phyloP scores from a whole-genome alignment of 495 filamentous ascomycete species.

The Chaetomium fimeti region DNA sequence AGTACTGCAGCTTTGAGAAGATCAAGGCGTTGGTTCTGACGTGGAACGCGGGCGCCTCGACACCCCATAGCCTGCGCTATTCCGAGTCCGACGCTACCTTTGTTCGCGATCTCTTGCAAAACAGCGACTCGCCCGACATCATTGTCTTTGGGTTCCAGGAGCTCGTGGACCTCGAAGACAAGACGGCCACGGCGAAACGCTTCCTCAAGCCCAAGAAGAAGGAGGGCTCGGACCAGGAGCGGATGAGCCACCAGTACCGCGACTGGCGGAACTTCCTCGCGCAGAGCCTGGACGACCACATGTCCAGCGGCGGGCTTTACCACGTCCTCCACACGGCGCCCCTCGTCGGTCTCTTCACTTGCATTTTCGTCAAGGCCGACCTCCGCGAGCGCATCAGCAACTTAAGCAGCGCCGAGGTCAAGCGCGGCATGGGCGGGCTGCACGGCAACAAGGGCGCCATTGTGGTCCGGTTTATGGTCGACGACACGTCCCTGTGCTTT shows the following conservation, averaged over 20 bases:
- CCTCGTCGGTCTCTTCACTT: conserved; percentile 91
- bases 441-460: conserved; percentile 98
- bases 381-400: conserved; percentile 72
- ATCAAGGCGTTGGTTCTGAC: conserved; percentile 77
- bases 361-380: conserved; percentile 84
- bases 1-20: conserved; percentile 82
- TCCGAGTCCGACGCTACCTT: conserved; percentile 66
- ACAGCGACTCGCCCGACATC: conserved; percentile 76
- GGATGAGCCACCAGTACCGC: conserved; percentile 96
- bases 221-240: conserved; percentile 82
- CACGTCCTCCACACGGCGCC: conserved; percentile 82
- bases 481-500: conserved; percentile 92
- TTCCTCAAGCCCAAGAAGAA: conserved; percentile 83
- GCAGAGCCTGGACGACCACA: conserved; percentile 73
- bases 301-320: conserved; percentile 74
- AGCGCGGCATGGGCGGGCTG: conserved; percentile 88
- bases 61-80: conserved; percentile 74
- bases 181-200: conserved; percentile 90
- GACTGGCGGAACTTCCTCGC: conserved; percentile 90
- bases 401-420: conserved; percentile 77
- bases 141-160: conserved; percentile 98
- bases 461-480: conserved; percentile 81
- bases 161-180: conserved; percentile 93
- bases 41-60: conserved; percentile 94
- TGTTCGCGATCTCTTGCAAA: conserved; percentile 69